Percentiles rank a stretch among this genome's conserved stretches.
phyloP scores from a whole-genome alignment of 441 rosid species.

The Pelargonium myrrhifolium region DNA sequence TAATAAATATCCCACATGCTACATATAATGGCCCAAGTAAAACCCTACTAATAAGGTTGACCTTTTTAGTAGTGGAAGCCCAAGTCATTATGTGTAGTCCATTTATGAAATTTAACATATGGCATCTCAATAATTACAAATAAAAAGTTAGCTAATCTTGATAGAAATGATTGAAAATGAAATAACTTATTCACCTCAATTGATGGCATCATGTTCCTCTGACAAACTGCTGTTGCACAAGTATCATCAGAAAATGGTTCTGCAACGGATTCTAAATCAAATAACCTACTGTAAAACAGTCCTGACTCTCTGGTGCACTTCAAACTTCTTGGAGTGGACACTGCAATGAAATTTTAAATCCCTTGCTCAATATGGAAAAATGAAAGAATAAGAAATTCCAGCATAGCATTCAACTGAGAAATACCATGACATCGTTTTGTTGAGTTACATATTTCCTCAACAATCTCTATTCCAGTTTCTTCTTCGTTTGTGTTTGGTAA shows the following conservation, averaged over 20 bases:
- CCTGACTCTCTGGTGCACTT: slow-evolving; percentile 14
- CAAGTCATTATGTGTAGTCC: too few species aligned
- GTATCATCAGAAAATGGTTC: slow-evolving; percentile 16
- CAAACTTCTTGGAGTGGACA: slow-evolving; percentile 9
- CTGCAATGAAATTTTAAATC: slow-evolving; percentile 16
- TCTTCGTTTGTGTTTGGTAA: slow-evolving; percentile 18
- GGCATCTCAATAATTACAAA: too few species aligned
- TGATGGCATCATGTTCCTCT: slow-evolving; percentile 33
- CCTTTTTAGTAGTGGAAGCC: too few species aligned
- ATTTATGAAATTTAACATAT: too few species aligned
- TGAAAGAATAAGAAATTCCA: not conserved
- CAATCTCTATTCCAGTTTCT: slow-evolving; percentile 28
- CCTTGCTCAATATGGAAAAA: slow-evolving; percentile 9
- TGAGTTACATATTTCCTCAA: slow-evolving; percentile 25
- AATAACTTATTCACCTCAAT: slow-evolving; percentile 37
- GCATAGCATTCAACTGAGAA: slow-evolving; percentile 16
- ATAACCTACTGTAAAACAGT: slow-evolving; percentile 8
- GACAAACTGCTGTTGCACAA: slow-evolving; percentile 18
- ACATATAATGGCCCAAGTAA: too few species aligned
- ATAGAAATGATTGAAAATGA: not conserved
- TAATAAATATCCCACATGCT: too few species aligned
- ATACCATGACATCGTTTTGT: slow-evolving; percentile 19
- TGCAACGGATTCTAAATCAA: slow-evolving; percentile 12
- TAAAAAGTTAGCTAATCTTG: not conserved
- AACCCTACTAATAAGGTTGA: too few species aligned